Conservation (phyloP, 805 yeast genomes). For the Lipomyces yamanashiensis region DNA sequence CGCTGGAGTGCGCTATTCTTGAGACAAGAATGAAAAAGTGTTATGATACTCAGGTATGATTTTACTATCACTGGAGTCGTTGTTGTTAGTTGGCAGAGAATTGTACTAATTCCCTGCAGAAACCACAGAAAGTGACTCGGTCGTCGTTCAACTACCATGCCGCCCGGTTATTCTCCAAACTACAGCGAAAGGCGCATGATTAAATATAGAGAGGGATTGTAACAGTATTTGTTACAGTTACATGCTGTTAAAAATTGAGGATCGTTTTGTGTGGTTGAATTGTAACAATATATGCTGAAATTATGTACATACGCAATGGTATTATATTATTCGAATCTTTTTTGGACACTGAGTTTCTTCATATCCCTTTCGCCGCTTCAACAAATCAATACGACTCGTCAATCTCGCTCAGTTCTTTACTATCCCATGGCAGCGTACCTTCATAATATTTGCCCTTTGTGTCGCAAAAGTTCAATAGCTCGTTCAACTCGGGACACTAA, state of each 20-base stretch:
- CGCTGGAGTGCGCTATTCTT: conserved; percentile 26
- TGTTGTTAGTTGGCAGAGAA: no score
- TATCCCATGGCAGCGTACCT: conserved; percentile 38
- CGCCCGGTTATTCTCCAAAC: conserved; percentile 28
- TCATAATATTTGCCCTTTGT: conserved; percentile 22
- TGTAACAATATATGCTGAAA: neutral
- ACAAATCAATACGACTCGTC: conserved; percentile 6
- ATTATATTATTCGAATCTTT: neutral
- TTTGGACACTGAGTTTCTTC: neutral
- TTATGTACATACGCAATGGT: neutral
- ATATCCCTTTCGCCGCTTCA: neutral
- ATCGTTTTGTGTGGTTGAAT: neutral
- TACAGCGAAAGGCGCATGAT: conserved; percentile 26
- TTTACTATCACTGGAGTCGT: no score
- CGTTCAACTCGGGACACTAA: conserved; percentile 37
- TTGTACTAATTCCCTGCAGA: neutral
- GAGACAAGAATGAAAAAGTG: conserved; percentile 24
- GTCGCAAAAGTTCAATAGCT: conserved; percentile 30
- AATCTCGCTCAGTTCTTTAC: conserved; percentile 3
- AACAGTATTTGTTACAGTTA: neutral
- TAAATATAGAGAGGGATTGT: neutral
- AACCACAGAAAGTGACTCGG: conserved; percentile 1
- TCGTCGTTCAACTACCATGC: conserved; percentile 38
- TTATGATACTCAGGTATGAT: conserved; percentile 19
- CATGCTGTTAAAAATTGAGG: no score